phyloP scores from a whole-genome alignment of 2,329 filamentous ascomycete genomes.

The Didymella sp. region DNA sequence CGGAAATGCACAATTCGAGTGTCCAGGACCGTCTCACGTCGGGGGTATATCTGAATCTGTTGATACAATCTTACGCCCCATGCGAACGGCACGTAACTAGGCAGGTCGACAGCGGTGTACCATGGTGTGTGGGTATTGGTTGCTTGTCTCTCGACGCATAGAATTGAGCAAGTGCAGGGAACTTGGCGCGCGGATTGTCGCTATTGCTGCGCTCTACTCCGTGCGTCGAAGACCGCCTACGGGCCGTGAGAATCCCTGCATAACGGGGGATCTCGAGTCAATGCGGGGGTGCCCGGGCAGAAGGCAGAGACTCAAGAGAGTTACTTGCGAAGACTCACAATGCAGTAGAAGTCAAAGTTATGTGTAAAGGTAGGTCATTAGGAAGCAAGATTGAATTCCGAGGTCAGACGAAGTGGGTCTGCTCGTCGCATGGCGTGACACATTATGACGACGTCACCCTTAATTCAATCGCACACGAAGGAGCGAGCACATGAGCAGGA shows the following conservation, averaged over 20 bases:
- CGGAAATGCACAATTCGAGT: not conserved
- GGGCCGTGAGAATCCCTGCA: not conserved
- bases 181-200: not conserved
- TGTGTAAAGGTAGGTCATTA: not conserved
- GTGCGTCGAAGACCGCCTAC: not conserved
- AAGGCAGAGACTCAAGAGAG: not conserved
- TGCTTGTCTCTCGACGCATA: not conserved
- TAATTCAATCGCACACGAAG: not conserved
- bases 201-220: conserved; percentile 2
- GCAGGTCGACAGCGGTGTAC: not conserved
- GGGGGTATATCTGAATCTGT: not conserved
- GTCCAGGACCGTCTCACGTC: not conserved
- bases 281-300: not conserved
- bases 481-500: not conserved
- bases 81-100: not conserved
- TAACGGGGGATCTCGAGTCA: not conserved
- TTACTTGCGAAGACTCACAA: not conserved
- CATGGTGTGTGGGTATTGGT: not conserved
- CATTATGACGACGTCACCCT: conserved; percentile 6
- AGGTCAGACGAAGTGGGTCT: conserved; percentile 3
- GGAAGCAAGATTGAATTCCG: not conserved
- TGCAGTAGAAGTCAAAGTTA: not conserved
- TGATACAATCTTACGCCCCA: not conserved
- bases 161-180: not conserved
- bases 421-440: conserved; percentile 1